Evolutionary conservation across 768 basidiomycete genomes (phyloP), one percentile per base, ranked within the genome.

Genomic region (Rhizopogon salebrosus): DNA sequence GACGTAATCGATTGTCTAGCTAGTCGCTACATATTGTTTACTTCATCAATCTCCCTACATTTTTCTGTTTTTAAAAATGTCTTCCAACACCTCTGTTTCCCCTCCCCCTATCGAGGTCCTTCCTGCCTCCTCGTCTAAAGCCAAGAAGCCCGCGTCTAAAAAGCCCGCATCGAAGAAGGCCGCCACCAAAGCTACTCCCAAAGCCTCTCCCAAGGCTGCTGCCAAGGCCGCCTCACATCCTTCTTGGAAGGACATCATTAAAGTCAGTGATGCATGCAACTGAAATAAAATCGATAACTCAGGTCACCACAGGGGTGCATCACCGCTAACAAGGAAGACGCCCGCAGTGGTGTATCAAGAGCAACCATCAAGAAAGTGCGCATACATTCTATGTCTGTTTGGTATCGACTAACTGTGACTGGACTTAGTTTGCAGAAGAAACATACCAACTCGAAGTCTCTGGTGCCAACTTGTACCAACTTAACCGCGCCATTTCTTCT

Each of bases 321-420:
- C 64, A 62, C 71, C 51, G 73, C 68, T 40, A 72, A 85, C 68
- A 80, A 79, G 61, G 82, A 84, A 39, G 84, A 87, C 42, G 72
- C 75, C 29, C 83, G 89, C 51, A 63, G 70, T 54, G 89, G 89
- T 56, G 89, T 90, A 36, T 91, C 89, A 11, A 80, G 90, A 49
- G 69, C 72, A 18, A 77, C 77, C 11, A 85, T 92, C 70, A 92
- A 92, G 84, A 88, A 87, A 79, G 84, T 88, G 55, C 58, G 80
- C 80, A 9, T 42, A 3, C 20, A 11, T 41, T 41, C 1, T n/a
- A 22, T 22, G 8, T 52, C 10, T 26, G 13, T 41, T 53, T 65
- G 54, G 54, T 49, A 9, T 35, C 37, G 8, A 22, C 16, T 43
- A 39, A 38, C 23, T 3, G 42, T 48, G 20, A 20, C 36, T 24